phyloP scores from a whole-genome alignment of 495 filamentous ascomycete species.

The Bombardia bombarda region DNA sequence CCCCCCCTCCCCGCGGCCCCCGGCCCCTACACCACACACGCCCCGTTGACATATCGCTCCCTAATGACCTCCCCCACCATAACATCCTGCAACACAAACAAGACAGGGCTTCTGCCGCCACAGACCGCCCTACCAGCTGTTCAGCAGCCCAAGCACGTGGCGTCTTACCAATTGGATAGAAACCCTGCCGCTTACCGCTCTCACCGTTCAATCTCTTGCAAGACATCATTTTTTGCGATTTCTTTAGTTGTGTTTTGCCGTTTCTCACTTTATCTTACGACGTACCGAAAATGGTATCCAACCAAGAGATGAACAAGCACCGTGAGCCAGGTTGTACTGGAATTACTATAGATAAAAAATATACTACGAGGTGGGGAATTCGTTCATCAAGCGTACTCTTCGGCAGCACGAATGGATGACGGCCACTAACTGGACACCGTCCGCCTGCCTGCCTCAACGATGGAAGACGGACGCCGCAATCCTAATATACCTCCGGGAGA shows the following conservation, averaged over 20 bases:
- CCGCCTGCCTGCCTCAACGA: background rate
- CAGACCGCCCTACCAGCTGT: background rate
- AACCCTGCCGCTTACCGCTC: background rate
- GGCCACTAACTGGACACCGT: background rate
- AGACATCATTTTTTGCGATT: background rate
- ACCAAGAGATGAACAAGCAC: slow-evolving; percentile 1
- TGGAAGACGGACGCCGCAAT: background rate
- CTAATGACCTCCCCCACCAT: background rate
- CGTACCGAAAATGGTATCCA: slow-evolving; percentile 1
- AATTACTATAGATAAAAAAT: background rate
- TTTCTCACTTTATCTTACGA: background rate
- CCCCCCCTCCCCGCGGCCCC: too few relatives aligned
- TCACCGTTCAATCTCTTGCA: background rate
- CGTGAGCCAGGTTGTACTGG: background rate
- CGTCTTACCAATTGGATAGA: background rate
- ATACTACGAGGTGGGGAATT: background rate
- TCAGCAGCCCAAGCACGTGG: background rate
- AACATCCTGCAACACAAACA: background rate
- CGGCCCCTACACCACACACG: too few relatives aligned
- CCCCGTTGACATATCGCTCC: too few relatives aligned
- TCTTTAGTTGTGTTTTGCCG: background rate
- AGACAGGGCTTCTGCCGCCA: slow-evolving; percentile 1
- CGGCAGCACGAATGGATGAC: slow-evolving; percentile 1
- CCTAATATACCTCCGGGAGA: background rate
- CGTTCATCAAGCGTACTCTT: slow-evolving; percentile 2